Base-by-base conservation (phyloP, 1,139 yeast genomes). In the Magnusiomyces clavatus region DNA sequence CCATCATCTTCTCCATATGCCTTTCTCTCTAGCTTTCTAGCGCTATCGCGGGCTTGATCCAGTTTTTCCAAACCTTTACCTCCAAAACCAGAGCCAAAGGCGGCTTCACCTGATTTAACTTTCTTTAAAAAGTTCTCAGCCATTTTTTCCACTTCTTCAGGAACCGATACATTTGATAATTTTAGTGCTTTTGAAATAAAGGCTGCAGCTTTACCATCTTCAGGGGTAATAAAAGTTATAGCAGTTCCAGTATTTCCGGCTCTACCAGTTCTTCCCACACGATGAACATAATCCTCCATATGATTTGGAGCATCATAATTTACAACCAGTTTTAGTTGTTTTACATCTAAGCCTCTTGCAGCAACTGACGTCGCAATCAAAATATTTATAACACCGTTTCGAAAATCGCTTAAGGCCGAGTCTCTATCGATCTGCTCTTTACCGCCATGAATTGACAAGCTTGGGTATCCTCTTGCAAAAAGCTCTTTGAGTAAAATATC, bases 221-320 rank as follows among this genome's bases (percentile, higher is more conserved):
- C 71, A 0, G 77, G 71, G 0, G 81, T 70, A 2, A 94, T 74
- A 59, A 92, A 80, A 0, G 97, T 86, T 1, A 86, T 71, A 0
- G 97, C 96, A 0, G 78, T 76, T 0, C 98, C 98, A 0, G 67
- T 65, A 43, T 76, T 76, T 0, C 95, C 95, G 0, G 97, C 98
- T 56, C 99, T 75, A 0, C 97, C 99, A 0, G 99, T 94, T 57
- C 99, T 74, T 0, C 99, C 99, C 0, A 90, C 96, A 34, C 98
- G 76, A 68, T 92, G 99, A 6, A 94, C 95, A 63, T 92, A 92
- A 65, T 94, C 98, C 57, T 95, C 97, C 77, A 90, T 78, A 57
- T 92, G 96, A 58, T 78, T 86, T 0, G 97, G 96, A 0, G 96
- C 83, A 64, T 92, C 96, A 64, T 79, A 92, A 59, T 92, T 86